These are phyloP conservation scores for Mortierella sp. DNA, from an alignment of 371 early-diverging fungal species.

Conservation along the genomic window DNA sequence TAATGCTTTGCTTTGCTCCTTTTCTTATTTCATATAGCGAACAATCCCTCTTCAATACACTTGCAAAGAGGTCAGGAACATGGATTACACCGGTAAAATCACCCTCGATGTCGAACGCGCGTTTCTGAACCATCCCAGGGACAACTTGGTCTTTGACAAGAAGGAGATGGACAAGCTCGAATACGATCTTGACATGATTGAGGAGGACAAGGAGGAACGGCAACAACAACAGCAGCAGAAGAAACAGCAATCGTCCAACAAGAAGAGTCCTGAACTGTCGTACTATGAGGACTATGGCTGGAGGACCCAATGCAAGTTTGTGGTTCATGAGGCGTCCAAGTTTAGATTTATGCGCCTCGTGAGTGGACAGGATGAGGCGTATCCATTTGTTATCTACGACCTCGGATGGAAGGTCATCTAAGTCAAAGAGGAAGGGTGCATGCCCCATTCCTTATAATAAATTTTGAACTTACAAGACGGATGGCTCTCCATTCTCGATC, in stretches of 20 bases:
- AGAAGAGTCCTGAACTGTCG: conserved; percentile 15
- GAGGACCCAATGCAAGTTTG: conserved; percentile 56
- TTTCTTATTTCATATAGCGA: conserved; percentile 16
- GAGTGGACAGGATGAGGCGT: conserved; percentile 48
- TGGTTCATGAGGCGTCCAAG: conserved; percentile 36
- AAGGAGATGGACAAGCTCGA: conserved; percentile 22
- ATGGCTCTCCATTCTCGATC: neutral
- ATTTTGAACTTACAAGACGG: neutral
- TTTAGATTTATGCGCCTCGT: conserved; percentile 54
- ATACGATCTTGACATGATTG: conserved; percentile 10
- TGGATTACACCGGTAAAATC: conserved; percentile 33
- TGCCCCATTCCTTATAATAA: neutral
- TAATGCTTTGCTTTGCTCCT: neutral
- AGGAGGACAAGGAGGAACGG: neutral
- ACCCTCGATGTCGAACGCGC: conserved; percentile 21
- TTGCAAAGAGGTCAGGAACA: conserved; percentile 49
- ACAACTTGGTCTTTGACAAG: conserved; percentile 35
- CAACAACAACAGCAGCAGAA: neutral
- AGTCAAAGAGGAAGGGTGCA: neutral
- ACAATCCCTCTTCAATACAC: conserved; percentile 18
- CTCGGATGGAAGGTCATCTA: conserved; percentile 56
- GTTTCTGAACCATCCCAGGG: conserved; percentile 42
- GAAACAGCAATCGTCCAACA: neutral
- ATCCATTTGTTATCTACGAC: conserved; percentile 54
- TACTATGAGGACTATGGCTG: conserved; percentile 55